phyloP scores from a whole-genome alignment of 192 early-diverging fungal species.

The Umbelopsis sp. region DNA sequence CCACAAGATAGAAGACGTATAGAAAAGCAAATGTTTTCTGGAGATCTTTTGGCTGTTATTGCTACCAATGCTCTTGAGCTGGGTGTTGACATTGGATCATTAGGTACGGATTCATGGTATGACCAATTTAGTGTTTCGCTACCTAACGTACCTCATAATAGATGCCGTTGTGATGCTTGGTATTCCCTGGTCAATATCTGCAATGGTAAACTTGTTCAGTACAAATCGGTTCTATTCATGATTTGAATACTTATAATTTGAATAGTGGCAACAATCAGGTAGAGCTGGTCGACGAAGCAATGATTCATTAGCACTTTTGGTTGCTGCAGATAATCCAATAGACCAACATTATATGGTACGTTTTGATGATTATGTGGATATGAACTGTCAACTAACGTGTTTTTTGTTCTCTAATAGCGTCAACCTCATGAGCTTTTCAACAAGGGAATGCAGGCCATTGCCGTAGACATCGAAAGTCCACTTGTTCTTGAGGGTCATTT shows the following conservation, averaged over 20 bases:
- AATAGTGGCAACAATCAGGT: constrained; percentile 75
- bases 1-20: constrained; percentile 67
- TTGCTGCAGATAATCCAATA: constrained; percentile 51
- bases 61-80: constrained; percentile 84
- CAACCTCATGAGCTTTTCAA: constrained; percentile 47
- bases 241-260: constrained; percentile 13
- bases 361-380: background rate
- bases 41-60: constrained; percentile 61
- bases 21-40: constrained; percentile 68
- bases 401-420: background rate
- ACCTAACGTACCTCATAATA: constrained; percentile 5
- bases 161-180: constrained; percentile 80
- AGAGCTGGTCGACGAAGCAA: constrained; percentile 67
- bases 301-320: constrained; percentile 63
- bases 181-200: constrained; percentile 57
- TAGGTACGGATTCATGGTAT: constrained; percentile 31
- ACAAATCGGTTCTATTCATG: background rate
- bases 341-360: constrained; percentile 57
- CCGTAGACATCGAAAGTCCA: constrained; percentile 41
- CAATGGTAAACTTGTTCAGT: constrained; percentile 25
- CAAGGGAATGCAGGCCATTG: constrained; percentile 27
- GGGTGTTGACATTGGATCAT: constrained; percentile 77
- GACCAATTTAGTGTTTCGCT: background rate
- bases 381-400: background rate
- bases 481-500: constrained; percentile 58